These are phyloP conservation scores for Cladosporium sphaerospermum DNA, from an alignment of 2,329 filamentous ascomycete genomes.

Conservation along the genomic window DNA sequence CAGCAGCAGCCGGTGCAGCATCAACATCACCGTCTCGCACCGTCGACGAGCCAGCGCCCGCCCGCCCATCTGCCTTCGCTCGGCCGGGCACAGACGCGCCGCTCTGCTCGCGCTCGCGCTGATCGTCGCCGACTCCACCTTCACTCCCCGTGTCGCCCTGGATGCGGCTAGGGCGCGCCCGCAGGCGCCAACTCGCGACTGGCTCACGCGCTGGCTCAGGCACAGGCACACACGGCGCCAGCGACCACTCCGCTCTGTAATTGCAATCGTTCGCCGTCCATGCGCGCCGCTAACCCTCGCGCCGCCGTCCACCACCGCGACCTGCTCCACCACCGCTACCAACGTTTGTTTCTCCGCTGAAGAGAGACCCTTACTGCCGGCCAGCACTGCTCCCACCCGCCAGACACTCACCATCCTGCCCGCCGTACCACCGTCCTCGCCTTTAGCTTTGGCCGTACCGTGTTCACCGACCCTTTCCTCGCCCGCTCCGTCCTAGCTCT, in stretches of 20 bases:
- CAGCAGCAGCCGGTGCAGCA: neutral
- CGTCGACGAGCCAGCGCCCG: neutral
- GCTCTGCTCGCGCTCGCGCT: neutral
- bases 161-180: constrained; percentile 1
- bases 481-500: neutral
- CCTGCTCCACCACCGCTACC: constrained; percentile 5
- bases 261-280: neutral
- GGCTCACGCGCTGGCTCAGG: too few relatives aligned
- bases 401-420: neutral
- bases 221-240: too few relatives aligned
- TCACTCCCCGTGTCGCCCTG: constrained; percentile 1
- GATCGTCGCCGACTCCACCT: constrained; percentile 6
- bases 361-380: constrained; percentile 2
- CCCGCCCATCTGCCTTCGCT: neutral
- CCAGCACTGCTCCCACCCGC: neutral
- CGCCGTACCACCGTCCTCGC: neutral
- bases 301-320: neutral
- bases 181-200: neutral
- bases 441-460: constrained; percentile 2
- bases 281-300: neutral
- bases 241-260: neutral
- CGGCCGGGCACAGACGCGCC: neutral
- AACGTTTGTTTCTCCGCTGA: constrained; percentile 3
- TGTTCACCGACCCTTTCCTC: neutral
- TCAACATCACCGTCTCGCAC: neutral